These are phyloP conservation scores for Suhomyces anneliseae DNA, from an alignment of 1,139 yeast species.

Conservation along the genomic window DNA sequence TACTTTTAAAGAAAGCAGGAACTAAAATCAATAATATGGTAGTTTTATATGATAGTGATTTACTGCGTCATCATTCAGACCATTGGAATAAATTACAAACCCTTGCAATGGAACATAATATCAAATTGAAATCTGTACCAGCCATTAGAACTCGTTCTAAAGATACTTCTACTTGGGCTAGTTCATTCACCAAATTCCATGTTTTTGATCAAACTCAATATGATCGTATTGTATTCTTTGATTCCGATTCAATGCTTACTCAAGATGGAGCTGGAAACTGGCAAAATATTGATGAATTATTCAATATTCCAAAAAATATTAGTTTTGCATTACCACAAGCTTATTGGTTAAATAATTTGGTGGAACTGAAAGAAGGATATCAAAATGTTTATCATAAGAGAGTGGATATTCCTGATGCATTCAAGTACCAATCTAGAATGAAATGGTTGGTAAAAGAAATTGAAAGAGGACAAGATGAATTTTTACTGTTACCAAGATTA, in stretches of 20 bases:
- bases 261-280: slow-evolving; percentile 11
- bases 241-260: slow-evolving; percentile 43
- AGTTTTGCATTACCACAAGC: slow-evolving; percentile 40
- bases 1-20: slow-evolving; percentile 21
- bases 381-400: slow-evolving; percentile 15
- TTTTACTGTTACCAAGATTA: slow-evolving; percentile 19
- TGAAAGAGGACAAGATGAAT: slow-evolving; percentile 2
- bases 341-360: slow-evolving; percentile 32
- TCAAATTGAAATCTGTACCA: slow-evolving; percentile 24
- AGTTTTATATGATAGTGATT: slow-evolving; percentile 24
- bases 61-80: slow-evolving; percentile 13
- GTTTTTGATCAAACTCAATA: slow-evolving; percentile 52
- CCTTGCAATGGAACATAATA: slow-evolving; percentile 12
- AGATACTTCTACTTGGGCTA: slow-evolving; percentile 42
- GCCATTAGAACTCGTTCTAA: slow-evolving; percentile 16
- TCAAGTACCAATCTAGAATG: slow-evolving; percentile 8
- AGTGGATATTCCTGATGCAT: slow-evolving; percentile 17
- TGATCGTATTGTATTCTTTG: slow-evolving; percentile 38
- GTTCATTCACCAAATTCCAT: slow-evolving; percentile 55
- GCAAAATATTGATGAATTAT: slow-evolving; percentile 34
- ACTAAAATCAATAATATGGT: slow-evolving; percentile 28
- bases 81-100: slow-evolving; percentile 11
- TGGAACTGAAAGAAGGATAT: slow-evolving; percentile 12
- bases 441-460: slow-evolving; percentile 8
- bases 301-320: slow-evolving; percentile 28